Base-by-base conservation (phyloP, 2,329 filamentous ascomycete species). In the Cladosporium phlei region DNA sequence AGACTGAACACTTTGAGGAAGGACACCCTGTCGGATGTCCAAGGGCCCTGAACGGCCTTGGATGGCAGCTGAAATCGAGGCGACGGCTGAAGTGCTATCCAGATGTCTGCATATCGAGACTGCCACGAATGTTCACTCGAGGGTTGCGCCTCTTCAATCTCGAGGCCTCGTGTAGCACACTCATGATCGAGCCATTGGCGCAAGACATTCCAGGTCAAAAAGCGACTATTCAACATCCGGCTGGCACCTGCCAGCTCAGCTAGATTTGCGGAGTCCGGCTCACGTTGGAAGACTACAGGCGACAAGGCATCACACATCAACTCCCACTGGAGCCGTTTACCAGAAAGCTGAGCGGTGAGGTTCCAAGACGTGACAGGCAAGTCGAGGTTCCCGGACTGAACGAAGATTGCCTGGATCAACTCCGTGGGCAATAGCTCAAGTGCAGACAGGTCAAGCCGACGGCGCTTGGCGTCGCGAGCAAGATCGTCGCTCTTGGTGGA, bases 351-450 rank as follows among this genome's bases (percentile, higher is more conserved):
- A 3, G 40, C 30, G 17, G 52, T 52, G 17, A 67, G 46, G 11
- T 51, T 46, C 5, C 55, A 48, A 12, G 63, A 66, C 7, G 58
- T 57, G 17, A 59, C 29, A 3, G 63, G 59, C 7, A 67, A 50
- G 25, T 60, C 55, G 25, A 62, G 39, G 37, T 64, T 67, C 21
- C 49, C 54, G 17, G 57, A 58, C 24, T 52, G 54, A 10, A 59
- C 51, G 38, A 66, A 67, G 27, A 67, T 65, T 16, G 53, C 46
- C 42, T 66, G 61, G 24, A 66, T 34, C 11, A 67, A 55, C 45
- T 67, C 64, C 5, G 56, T 55, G n/a, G 64, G 64, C 17, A 66
- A 46, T 30, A 58, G 50, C 39, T 67, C 63, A 24, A 67, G 48
- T n/a, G 43, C 34, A 37, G 62, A 55, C 19, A 61, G 37, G 1